Evolutionary conservation across 352 stramenopile genomes (phyloP), one percentile per base, ranked within the genome.

Genomic region (Globisporangium orthogonon): DNA sequence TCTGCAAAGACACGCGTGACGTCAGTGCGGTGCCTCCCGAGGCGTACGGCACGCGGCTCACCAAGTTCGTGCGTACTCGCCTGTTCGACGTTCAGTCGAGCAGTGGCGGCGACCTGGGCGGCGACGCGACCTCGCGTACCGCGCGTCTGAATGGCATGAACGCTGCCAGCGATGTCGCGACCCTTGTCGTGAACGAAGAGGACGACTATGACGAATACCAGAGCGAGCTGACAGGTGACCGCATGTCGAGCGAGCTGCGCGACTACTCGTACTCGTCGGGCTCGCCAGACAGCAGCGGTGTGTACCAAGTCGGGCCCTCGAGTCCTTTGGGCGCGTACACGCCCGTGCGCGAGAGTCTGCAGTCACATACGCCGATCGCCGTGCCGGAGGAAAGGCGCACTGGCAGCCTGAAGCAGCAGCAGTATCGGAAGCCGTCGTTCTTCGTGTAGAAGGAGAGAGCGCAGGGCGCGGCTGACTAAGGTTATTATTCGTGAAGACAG

Each of bases 1-100:
- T 91, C 15, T 94, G 83, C 70, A 94, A 94, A 54, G 81, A 94
- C 54, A 87, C 71, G 5, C 76, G 86, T 50, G 81, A 94, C 53
- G 83, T 94, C 30, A 94, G 83, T 46, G 83, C 83, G 6, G 83
- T 94, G 47, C 83, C 78, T 5, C 67, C 83, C 1, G 61, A 78
- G 3, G 71, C 89, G 47, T 94, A 94, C 58, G 82, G 75, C 2
- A 77, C 73, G 40, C 78, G 83, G 15, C 62, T 94, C 15, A 75
- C 81, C 9, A 68, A 87, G 37, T 94, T 94, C 49, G 79, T 94
- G 15, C 78, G 76, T 15, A 72, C 78, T 13, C 75, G 78, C 43
- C 56, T 92, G 17, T 92, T 92, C 58, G 67, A 89, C 50, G 77
- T 88, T 23, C 67, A 84, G 14, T 28, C 41, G 35, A 30, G 46